Conservation (phyloP, 768 basidiomycete species). For the Ephemerocybe angulata region DNA sequence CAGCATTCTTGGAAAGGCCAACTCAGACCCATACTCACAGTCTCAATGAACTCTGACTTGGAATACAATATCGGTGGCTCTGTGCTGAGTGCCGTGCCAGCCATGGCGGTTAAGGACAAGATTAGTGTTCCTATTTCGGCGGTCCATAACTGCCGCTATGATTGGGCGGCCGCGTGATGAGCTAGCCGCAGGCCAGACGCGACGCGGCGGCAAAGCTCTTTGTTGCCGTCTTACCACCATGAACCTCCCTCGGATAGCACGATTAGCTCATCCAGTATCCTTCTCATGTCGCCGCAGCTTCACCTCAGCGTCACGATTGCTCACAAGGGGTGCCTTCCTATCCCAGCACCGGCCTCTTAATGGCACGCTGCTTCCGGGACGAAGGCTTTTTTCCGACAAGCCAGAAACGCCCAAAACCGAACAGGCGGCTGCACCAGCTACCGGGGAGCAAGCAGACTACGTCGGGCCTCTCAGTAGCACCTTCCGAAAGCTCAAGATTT, state of each 20-base stretch:
- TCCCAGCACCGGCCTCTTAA: background rate
- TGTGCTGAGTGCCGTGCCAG: conserved; percentile 36
- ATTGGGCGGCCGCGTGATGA: no score
- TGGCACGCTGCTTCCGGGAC: conserved; percentile 2
- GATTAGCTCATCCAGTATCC: background rate
- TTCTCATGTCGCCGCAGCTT: background rate
- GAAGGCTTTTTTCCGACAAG: conserved; percentile 12
- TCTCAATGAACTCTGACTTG: conserved; percentile 85
- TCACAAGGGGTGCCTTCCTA: background rate
- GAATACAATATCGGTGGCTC: conserved; percentile 76
- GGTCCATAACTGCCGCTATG: no score
- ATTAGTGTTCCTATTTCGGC: background rate
- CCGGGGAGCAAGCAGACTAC: conserved; percentile 42
- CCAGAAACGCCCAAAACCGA: conserved; percentile 9
- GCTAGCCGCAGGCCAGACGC: conserved; percentile 3
- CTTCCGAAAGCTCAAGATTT: conserved; percentile 75
- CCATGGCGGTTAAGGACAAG: background rate
- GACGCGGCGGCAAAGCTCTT: background rate
- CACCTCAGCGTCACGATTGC: background rate
- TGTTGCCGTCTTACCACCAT: conserved; percentile 9
- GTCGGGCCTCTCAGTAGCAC: conserved; percentile 68
- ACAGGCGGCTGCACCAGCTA: background rate
- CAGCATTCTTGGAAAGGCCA: background rate
- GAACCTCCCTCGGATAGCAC: conserved; percentile 1
- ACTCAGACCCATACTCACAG: conserved; percentile 41